Base-by-base conservation (phyloP, 805 yeast species). In the Myxozyma melibiosi region DNA sequence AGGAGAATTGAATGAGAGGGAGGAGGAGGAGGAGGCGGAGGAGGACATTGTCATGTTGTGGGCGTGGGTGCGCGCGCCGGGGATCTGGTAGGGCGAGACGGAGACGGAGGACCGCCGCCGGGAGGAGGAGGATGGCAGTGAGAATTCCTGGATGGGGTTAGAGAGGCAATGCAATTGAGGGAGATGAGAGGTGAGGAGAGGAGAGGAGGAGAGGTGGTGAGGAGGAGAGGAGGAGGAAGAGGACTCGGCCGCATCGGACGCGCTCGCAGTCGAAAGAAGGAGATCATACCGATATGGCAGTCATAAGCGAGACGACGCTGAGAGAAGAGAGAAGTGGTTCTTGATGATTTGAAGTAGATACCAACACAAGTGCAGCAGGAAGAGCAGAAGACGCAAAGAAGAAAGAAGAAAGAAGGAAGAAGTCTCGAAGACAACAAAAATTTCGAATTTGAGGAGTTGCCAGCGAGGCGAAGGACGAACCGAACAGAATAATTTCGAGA, bases 11-110 rank as follows among this genome's bases (percentile, higher is more conserved):
- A 47, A 33, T 14, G 58, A 50, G 13, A 27, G 28, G 50, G 39
- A 42, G 16, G 62, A 28, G 35, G 55, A 35, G 44, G 59, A 54
- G 31, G 63, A 58, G 28, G 61, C 41, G 46, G 60, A 37, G 31
- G 61, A 55, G 37, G 62, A 58, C 44, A 42, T n/a, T 22, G 53
- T 14, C 37, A 38, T 42, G 50, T 34, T 42, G 49, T 47, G 51
- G 31, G 53, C 44, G 50, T 53, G 58, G 18, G 51, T 18, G 40
- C 61, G 60, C 9, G 54, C 61, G 33, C 51, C 53, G 37, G 63
- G 63, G 39, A 59, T 59, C 40, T 63, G 58, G 52, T 59, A 59
- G 20, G 63, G 63, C 25, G 61, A 63, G 40, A 50, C 53, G 33
- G 62, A 11, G 44, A 57, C 62, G n/a, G 63, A 57, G 24, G 63